phyloP scores from a whole-genome alignment of 306 rosid species.

The Canavalia gladiata region DNA sequence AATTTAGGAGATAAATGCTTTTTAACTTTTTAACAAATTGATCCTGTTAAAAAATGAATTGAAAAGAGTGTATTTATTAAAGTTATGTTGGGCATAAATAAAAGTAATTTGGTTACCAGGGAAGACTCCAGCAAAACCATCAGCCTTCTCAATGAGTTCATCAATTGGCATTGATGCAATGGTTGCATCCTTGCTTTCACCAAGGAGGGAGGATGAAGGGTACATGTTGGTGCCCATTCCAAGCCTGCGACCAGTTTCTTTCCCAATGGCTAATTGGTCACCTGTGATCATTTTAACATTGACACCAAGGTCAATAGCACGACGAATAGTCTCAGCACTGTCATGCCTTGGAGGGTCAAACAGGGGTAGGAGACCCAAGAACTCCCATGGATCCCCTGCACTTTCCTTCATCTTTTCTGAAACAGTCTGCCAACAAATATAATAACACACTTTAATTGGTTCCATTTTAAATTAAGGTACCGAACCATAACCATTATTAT shows the following conservation, averaged over 20 bases:
- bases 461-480: too few species aligned
- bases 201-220: constrained; percentile 87
- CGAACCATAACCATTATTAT: too few species aligned
- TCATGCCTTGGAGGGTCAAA: constrained; percentile 96
- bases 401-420: constrained; percentile 74
- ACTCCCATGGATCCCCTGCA: constrained; percentile 78
- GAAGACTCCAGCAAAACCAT: constrained; percentile 94
- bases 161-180: constrained; percentile 67
- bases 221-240: constrained; percentile 98
- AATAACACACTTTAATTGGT: not conserved
- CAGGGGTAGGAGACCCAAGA: constrained; percentile 84
- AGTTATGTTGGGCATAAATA: not conserved
- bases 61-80: too few species aligned
- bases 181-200: constrained; percentile 61
- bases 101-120: constrained; percentile 67
- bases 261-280: constrained; percentile 92
- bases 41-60: too few species aligned
- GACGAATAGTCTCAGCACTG: constrained; percentile 88
- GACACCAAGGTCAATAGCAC: constrained; percentile 86
- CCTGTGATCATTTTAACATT: constrained; percentile 94
- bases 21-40: too few species aligned
- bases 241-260: constrained; percentile 90
- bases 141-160: constrained; percentile 90
- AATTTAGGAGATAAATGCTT: too few species aligned
- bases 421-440: constrained; percentile 60